Evolutionary conservation across 306 rosid genomes (phyloP), one percentile per base, ranked within the genome.

Genomic region (Hippophae tibetana): DNA sequence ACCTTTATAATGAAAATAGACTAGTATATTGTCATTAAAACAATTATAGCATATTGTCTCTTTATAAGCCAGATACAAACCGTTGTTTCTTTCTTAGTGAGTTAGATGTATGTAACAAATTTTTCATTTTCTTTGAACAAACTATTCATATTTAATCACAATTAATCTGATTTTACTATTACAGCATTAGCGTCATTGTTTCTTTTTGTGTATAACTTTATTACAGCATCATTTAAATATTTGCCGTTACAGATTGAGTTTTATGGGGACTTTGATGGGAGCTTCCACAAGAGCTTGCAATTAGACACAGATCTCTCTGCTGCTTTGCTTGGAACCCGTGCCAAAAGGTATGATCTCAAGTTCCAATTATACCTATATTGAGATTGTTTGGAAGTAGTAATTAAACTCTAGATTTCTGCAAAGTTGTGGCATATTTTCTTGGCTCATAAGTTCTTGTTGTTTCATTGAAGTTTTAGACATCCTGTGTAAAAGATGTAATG

Each of bases 221-320:
- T 54, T 18, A 47, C 13, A 65, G 42, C 7, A 54, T 48, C 13
- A 52, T 26, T 57, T 53, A 42, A 47, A 27, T 13, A 46, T 49
- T 60, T 74, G 13, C 13, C 52, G 54, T 25, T 52, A 52, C 66
- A 92, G 98, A 85, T 92, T 67, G 95, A 87, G 63, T 92, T 92
- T 70, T 92, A 81, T 66, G 98, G 98, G 59, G 98, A 92, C 80
- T 83, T 83, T 25, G 95, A 92, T 43, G 98, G 96, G 54, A 83
- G 87, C 75, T 92, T 92, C 70, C 93, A 85, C 89, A 87, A 85
- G 72, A 86, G 79, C 73, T 77, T 92, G 79, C 95, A 86, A 47
- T 79, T 92, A 65, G 84, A 74, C 70, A 81, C 79, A 44, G 96
- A 92, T 80, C 93, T 92, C 61, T 81, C 96, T 7, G 83, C 69